Evolutionary conservation across 305 asterid genomes (phyloP).

Genomic region (Fraxinus sp.): DNA sequence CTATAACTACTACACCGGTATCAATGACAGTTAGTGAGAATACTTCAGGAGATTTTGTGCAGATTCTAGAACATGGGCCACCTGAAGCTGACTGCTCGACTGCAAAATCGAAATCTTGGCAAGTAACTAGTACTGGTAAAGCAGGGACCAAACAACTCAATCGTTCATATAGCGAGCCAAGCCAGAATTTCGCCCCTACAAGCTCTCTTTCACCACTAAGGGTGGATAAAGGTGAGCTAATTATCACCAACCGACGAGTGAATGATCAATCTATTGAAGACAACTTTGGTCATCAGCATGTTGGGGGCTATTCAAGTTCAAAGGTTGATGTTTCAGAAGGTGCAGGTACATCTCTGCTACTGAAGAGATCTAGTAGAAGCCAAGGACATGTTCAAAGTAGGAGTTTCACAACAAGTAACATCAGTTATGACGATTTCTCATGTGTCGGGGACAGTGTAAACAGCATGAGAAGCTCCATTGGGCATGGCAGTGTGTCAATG

Average conservation of each 20-base stretch:
- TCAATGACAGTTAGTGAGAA: slow-evolving; percentile 27
- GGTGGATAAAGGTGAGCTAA: slow-evolving; percentile 34
- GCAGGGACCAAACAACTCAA: slow-evolving; percentile 29
- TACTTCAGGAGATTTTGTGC: slow-evolving; percentile 31
- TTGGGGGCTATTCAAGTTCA: slow-evolving; percentile 31
- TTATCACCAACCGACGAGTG: slow-evolving; percentile 27
- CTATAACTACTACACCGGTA: slow-evolving; percentile 25
- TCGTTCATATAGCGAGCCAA: slow-evolving; percentile 28
- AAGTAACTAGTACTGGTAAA: slow-evolving; percentile 34
- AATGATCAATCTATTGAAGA: slow-evolving; percentile 35
- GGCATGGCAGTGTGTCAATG: slow-evolving; percentile 65
- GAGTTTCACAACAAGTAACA: slow-evolving; percentile 73
- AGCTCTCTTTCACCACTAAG: slow-evolving; percentile 21
- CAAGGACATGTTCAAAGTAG: slow-evolving; percentile 71
- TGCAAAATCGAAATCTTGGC: slow-evolving; percentile 39
- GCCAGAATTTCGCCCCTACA: slow-evolving; percentile 25
- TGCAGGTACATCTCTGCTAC: slow-evolving; percentile 73
- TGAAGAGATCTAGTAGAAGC: slow-evolving; percentile 56
- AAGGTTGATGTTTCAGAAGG: slow-evolving; percentile 51
- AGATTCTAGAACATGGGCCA: slow-evolving; percentile 29
- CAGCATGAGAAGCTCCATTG: slow-evolving; percentile 80
- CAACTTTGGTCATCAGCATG: slow-evolving; percentile 25
- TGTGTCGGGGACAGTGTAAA: slow-evolving; percentile 68
- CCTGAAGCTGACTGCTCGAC: slow-evolving; percentile 35
- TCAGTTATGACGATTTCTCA: slow-evolving; percentile 74